Base-by-base conservation (phyloP, 176 grass and related monocot species). In the Thinopyrum elongatum region DNA sequence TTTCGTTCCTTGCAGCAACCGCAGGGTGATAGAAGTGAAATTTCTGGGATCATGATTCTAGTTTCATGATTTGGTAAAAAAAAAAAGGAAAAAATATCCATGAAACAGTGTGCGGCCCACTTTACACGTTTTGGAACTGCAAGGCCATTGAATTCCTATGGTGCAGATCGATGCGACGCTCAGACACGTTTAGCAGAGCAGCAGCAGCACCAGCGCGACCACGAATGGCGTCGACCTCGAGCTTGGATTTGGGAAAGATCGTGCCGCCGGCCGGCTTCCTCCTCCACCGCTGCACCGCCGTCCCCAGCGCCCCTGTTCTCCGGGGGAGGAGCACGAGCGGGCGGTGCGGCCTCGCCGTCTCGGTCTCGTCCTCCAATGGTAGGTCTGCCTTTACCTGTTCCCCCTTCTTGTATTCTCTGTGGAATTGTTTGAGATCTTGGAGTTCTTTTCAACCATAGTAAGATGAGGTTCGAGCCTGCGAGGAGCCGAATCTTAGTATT, bases 361-460 rank as follows among this genome's bases (percentile, higher is more conserved):
- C 63, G n/a, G 70, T 34, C 41, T 81, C 85, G 34, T 80, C 35
- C 28, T 84, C 81, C 29, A 91, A 91, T 46, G 81, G 85, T 91
- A 84, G 81, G 69, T 84, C 25, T 44, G 41, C 69, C n/a, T 26
- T 73, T 39, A 68, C 81, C 27, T 62, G 44, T 19, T 69, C 22
- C 35, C 42, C 14, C 44, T 49, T 46, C 30, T 28, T 38, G 35
- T 8, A 38, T 38, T 55, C 44, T 57, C 13, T 27, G 66, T 81
- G 22, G 16, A 62, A 16, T 57, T 58, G 53, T 17, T 46, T 55
- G 5, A 62, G 31, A 6, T 31, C 36, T 21, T 74, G 23, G 4
- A 22, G 49, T 53, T 53, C 5, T 7, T 10, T 46, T 81, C 25
- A 15, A 23, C 34, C 69, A 49, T 46, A 42, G 21, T 0, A 22